These are phyloP conservation scores for Myochromella boudieri DNA, from an alignment of 768 basidiomycete genomes.

Conservation along the genomic window DNA sequence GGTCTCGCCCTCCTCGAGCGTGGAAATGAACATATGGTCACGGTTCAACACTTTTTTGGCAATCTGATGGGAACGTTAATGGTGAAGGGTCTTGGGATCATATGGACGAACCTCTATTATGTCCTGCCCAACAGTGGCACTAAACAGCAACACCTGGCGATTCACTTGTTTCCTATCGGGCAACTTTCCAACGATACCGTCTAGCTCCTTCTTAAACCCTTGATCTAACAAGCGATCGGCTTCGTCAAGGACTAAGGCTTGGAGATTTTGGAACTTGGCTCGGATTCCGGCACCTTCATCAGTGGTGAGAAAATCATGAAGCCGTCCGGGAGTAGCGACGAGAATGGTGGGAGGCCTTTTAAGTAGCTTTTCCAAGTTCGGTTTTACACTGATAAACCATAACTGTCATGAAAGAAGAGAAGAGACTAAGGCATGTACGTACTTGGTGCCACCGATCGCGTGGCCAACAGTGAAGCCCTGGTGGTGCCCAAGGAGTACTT, in stretches of 20 bases:
- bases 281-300: conserved; percentile 18
- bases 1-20: conserved; percentile 53
- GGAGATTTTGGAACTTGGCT: conserved; percentile 33
- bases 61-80: conserved; percentile 8
- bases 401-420: background rate
- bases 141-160: conserved; percentile 69
- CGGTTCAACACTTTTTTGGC: conserved; percentile 22
- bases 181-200: conserved; percentile 53
- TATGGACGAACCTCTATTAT: conserved; percentile 54
- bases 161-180: conserved; percentile 47
- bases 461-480: conserved; percentile 38
- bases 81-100: background rate
- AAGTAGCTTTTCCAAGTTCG: conserved; percentile 20
- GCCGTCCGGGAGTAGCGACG: conserved; percentile 75
- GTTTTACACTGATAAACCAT: background rate
- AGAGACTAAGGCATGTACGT: conserved; percentile 14
- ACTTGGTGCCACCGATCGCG: conserved; percentile 60
- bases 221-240: conserved; percentile 75
- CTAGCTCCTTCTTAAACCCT: conserved; percentile 68
- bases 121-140: conserved; percentile 73
- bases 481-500: conserved; percentile 39
- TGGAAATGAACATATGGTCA: conserved; percentile 52
- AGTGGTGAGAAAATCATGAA: conserved; percentile 64
- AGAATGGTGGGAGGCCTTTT: conserved; percentile 48
- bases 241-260: conserved; percentile 65